Evolutionary conservation across 2,329 filamentous ascomycete genomes (phyloP).

Genomic region (Zymoseptoria ardabiliae): DNA sequence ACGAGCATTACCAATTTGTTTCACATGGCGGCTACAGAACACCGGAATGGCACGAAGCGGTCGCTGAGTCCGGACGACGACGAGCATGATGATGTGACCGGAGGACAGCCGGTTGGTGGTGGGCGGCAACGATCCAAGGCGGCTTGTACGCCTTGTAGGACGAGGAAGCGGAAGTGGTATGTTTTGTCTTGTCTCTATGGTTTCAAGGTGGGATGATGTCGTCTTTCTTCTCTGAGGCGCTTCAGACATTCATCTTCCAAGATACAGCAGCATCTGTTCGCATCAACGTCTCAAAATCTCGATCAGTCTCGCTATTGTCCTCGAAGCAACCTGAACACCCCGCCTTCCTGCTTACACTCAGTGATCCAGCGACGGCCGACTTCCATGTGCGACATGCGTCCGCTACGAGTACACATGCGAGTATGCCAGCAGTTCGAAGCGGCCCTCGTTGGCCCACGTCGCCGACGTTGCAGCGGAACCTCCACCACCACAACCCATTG

Average conservation of each 20-base stretch:
- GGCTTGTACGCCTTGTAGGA: constrained; percentile 28
- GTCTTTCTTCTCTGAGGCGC: no score
- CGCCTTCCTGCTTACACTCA: neutral
- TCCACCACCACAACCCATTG: constrained; percentile 16
- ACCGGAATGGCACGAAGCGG: constrained; percentile 17
- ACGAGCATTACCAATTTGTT: neutral
- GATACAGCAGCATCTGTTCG: neutral
- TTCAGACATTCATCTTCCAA: no score
- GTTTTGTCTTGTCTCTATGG: neutral
- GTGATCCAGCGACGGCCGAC: constrained; percentile 21
- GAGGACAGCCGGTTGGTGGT: neutral
- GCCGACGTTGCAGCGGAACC: constrained; percentile 21
- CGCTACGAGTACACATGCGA: constrained; percentile 32
- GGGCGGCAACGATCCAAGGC: constrained; percentile 29
- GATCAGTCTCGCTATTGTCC: neutral
- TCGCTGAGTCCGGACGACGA: constrained; percentile 21
- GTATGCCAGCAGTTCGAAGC: constrained; percentile 25
- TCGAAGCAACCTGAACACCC: neutral
- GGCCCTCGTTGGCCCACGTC: constrained; percentile 19
- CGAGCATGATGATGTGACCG: neutral
- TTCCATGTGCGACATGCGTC: constrained; percentile 29
- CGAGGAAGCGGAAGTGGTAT: constrained; percentile 26
- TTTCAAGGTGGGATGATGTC: no score
- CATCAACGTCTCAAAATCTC: no score
- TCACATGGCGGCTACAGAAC: neutral